Percentiles rank a stretch among this genome's conserved stretches.
Conservation (phyloP, 2,329 filamentous ascomycete genomes). For the Phyllosticta ampelicida region DNA sequence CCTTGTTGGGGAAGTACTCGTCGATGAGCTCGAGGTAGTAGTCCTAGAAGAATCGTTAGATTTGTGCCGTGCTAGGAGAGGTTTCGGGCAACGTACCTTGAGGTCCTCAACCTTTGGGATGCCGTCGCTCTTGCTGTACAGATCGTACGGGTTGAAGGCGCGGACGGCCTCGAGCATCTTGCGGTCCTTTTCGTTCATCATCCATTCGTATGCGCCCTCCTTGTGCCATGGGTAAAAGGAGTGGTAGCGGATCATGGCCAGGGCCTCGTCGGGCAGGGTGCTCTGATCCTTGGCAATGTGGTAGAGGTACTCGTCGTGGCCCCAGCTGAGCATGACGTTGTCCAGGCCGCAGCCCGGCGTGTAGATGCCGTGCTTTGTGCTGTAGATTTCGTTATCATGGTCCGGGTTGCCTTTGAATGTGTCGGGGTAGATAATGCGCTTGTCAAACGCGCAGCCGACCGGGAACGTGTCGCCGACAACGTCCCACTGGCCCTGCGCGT, state of each 20-base stretch:
- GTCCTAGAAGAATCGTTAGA: conserved; percentile 34
- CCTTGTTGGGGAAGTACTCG: conserved; percentile 59
- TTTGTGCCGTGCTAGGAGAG: conserved; percentile 1
- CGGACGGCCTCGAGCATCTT: conserved; percentile 70
- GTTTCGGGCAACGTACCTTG: conserved; percentile 43
- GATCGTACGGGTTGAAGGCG: conserved; percentile 83
- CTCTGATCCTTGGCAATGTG: conserved; percentile 76
- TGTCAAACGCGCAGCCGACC: conserved; percentile 64
- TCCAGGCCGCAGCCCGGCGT: conserved; percentile 67
- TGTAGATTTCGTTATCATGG: conserved; percentile 57
- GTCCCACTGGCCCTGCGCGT: conserved; percentile 82
- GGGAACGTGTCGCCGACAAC: conserved; percentile 82
- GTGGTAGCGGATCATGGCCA: conserved; percentile 91
- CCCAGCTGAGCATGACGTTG: conserved; percentile 84
- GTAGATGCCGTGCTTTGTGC: conserved; percentile 72
- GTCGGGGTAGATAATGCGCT: conserved; percentile 68
- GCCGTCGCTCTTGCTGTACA: conserved; percentile 85
- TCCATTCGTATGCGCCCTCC: conserved; percentile 65
- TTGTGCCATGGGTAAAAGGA: conserved; percentile 89
- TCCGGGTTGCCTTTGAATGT: conserved; percentile 74
- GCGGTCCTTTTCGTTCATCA: conserved; percentile 76
- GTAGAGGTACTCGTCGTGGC: conserved; percentile 82
- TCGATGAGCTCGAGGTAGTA: conserved; percentile 68
- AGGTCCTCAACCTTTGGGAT: conserved; percentile 65
- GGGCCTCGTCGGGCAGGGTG: conserved; percentile 64